Base-by-base conservation (phyloP, 441 rosid species). In the Macaranga tanarius region DNA sequence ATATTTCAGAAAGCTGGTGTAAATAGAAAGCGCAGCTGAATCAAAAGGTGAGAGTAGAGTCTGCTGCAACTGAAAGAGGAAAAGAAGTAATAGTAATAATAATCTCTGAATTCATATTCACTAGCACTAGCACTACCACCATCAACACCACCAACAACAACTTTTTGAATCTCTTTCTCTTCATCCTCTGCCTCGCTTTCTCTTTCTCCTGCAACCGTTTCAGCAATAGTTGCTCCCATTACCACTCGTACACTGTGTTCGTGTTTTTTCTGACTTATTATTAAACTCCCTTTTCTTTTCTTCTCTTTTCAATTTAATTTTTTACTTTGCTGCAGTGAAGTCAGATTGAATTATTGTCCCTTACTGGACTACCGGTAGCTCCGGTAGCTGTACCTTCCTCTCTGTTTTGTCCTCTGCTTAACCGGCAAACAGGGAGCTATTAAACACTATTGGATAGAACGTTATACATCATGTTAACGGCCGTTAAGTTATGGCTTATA, bases 161-260 rank as follows among this genome's bases (percentile, higher is more conserved):
- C 69, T 63, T 59, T 56, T 28, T n/a, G 47, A 66, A 61, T 63
- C 55, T 51, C 52, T 65, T 76, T 69, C 26, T 19, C 71, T 51
- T 51, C 72, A 74, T 62, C 73, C 47, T 34, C 67, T 65, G 66
- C 61, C 31, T 67, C 76, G 28, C 59, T 69, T 50, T 75, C 75
- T 68, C 76, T 75, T 65, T 73, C 80, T 20, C 56, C 79, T 58
- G 72, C 79, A 65, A 64, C 71, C 47, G 15, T 62, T 67, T 17
- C 75, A 76, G 79, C 72, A 68, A 71, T 20, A 74, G 71, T 65
- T 73, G 70, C 73, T 63, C 64, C 74, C 72, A 68, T 67, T 71
- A 69, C 76, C 71, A 70, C 56, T 65, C 75, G 62, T 73, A 65
- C 80, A 61, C 75, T 70, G 62, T 68, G 40, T 61, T 17, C 34